Evolutionary conservation across 73 alveolate species (phyloP).

Genomic region (Uronychia setigera): DNA sequence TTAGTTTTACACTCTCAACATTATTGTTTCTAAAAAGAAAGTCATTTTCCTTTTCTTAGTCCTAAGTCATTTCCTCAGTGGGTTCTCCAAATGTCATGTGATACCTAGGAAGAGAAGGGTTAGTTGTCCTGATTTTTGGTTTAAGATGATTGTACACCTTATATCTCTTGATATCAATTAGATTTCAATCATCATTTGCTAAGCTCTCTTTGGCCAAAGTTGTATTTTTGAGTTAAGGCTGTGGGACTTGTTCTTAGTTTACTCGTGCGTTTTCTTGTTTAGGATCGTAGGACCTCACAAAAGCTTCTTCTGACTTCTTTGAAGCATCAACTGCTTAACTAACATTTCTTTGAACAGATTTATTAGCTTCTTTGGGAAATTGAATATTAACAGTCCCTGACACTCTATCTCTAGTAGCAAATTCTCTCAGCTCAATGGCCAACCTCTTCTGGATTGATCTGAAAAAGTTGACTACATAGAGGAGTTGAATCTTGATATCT

Average conservation of each 20-base stretch:
- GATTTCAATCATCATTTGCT: conserved; percentile 10
- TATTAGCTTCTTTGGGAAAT: conserved; percentile 17
- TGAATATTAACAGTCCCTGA: conserved; percentile 23
- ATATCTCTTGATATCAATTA: conserved; percentile 47
- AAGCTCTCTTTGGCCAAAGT: not conserved
- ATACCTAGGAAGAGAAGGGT: conserved; percentile 53
- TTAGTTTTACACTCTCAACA: conserved; percentile 30
- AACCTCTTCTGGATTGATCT: conserved; percentile 58
- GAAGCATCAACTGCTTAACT: not conserved
- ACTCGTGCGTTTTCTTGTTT: not conserved
- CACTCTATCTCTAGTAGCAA: conserved; percentile 62
- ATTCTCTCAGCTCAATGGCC: conserved; percentile 55
- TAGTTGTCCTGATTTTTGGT: conserved; percentile 41
- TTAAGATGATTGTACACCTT: conserved; percentile 43
- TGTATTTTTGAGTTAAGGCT: not conserved
- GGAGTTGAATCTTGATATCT: conserved; percentile 48
- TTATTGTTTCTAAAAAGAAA: not conserved
- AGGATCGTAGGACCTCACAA: not conserved
- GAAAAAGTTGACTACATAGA: conserved; percentile 46
- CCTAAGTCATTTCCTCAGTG: not conserved
- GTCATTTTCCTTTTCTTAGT: not conserved
- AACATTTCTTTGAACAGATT: not conserved
- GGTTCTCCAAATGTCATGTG: conserved; percentile 61
- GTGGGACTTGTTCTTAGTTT: not conserved
- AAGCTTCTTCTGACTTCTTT: not conserved